phyloP scores from a whole-genome alignment of 2,329 filamentous ascomycete species.

The Didymella keratinophila region DNA sequence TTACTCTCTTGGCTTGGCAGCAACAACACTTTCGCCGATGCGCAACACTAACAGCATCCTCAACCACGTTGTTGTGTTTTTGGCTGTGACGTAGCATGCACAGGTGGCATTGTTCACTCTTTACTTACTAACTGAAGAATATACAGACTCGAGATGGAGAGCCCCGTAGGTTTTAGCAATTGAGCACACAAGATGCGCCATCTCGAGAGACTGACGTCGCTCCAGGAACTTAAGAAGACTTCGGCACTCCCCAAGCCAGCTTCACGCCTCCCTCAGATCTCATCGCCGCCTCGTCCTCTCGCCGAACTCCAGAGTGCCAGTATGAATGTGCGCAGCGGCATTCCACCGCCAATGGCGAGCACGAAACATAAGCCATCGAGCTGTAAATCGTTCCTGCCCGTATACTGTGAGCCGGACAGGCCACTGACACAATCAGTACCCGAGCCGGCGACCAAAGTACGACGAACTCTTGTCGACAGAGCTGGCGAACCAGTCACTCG shows the following conservation, averaged over 20 bases:
- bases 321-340: conserved; percentile 61
- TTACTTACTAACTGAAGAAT: conserved; percentile 16
- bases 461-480: conserved; percentile 60
- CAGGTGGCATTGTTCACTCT: conserved; percentile 32
- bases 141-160: conserved; percentile 41
- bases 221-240: conserved; percentile 37
- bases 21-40: conserved; percentile 11
- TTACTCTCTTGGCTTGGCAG: conserved; percentile 13
- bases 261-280: conserved; percentile 34
- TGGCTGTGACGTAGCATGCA: conserved; percentile 31
- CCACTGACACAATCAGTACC: conserved; percentile 48
- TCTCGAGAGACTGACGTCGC: conserved; percentile 24
- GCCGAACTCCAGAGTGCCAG: conserved; percentile 61
- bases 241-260: conserved; percentile 43
- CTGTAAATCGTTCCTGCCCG: conserved; percentile 47
- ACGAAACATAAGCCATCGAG: conserved; percentile 62
- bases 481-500: conserved; percentile 57
- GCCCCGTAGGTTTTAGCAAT: conserved; percentile 35
- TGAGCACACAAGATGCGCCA: conserved; percentile 6
- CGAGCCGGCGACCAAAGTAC: conserved; percentile 57
- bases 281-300: conserved; percentile 48
- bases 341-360: conserved; percentile 57
- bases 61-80: conserved; percentile 27
- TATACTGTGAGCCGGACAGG: conserved; percentile 18
- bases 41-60: conserved; percentile 24